Conservation (phyloP, 768 basidiomycete genomes). For the Leucocoprinus birnbaumii region DNA sequence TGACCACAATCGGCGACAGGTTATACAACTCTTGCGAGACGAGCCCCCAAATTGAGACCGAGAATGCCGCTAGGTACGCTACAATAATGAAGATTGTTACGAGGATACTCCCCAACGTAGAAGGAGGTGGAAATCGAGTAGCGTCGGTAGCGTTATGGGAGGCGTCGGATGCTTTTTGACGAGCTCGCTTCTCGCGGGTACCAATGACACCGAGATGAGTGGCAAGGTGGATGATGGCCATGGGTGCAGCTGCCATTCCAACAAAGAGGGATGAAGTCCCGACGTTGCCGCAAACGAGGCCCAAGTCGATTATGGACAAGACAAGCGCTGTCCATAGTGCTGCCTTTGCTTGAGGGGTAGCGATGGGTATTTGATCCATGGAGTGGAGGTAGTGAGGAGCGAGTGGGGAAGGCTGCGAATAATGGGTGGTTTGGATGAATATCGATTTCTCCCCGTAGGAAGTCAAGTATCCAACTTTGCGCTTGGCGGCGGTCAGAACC, state of each 20-base stretch:
- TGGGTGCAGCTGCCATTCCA: neutral
- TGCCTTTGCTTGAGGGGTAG: neutral
- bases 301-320: neutral
- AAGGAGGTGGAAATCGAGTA: neutral
- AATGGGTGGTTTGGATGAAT: no score
- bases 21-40: neutral
- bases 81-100: neutral
- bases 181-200: neutral
- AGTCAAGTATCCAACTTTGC: neutral
- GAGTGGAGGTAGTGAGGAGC: neutral
- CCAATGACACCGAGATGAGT: neutral
- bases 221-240: neutral
- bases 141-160: neutral
- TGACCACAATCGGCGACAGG: neutral
- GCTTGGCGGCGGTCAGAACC: no score
- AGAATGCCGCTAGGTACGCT: neutral
- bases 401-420: no score
- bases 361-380: neutral
- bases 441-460: no score
- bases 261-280: neutral
- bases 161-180: neutral
- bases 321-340: neutral
- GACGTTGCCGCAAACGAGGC: neutral
- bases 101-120: neutral
- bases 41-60: neutral